Evolutionary conservation across 2,329 filamentous ascomycete species (phyloP), one percentile per base, ranked within the genome.

Genomic region (Colletotrichum spinosum): DNA sequence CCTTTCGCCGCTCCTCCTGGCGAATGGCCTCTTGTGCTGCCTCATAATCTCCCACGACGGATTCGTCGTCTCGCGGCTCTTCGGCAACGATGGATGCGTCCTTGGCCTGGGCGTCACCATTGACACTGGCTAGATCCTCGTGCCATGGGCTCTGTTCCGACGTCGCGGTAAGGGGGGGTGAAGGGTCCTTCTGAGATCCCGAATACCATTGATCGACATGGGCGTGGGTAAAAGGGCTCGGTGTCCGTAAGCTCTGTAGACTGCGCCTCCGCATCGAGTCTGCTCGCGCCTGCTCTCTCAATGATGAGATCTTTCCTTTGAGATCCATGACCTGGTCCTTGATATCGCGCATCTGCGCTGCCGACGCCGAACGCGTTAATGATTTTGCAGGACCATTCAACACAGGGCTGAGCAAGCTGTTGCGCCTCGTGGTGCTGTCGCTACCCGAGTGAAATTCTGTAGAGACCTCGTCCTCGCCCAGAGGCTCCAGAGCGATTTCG

Each of bases 261-360:
- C 92, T 97, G 60, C 90, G 87, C 55, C 94, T 86, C 72, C 92
- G 90, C 71, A 97, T 77, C 70, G 87, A 93, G 70, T 97, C 94
- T 63, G 91, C 92, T 17, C 91, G 87, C 0, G 92, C 91, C 71
- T 93, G 90, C 68, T 94, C 89, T 70, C 92, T 91, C 46, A 97
- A 78, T 13, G 84, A 91, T 2, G 93, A 94, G 41, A 97, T 94
- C 72, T 93, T 93, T 65, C 92, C 92, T 73, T 94, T 94, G 51
- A 97, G 83, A 57, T 92, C 93, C 60, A 91, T 89, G 86, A 97
- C 92, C 75, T 97, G 93, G 69, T 93, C 90, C 66, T 93, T 92
- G 48, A 97, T 81, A 55, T 87, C 86, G 8, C 90, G 88, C 73
- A 92, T 88, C 72, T 92, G 90, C 12, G 90, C 85, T n/a, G 88